Evolutionary conservation across 2,329 filamentous ascomycete species (phyloP).

Genomic region (Daldinia eschscholtzii): DNA sequence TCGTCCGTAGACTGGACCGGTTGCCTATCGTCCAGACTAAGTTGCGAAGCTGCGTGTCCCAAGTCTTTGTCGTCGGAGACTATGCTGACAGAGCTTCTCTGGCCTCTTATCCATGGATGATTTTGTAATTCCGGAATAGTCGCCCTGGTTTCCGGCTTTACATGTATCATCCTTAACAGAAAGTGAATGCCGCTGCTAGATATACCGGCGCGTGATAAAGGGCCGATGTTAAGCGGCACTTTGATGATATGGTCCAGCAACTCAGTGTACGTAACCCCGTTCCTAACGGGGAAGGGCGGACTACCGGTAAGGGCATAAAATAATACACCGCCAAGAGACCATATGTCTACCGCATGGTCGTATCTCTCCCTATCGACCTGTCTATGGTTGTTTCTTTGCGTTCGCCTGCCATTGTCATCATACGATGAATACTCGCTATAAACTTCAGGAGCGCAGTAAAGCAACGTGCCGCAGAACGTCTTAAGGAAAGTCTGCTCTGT

Average conservation of each 20-base stretch:
- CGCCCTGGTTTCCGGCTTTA: constrained; percentile 82
- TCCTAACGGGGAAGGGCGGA: constrained; percentile 84
- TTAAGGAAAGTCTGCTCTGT: constrained; percentile 92
- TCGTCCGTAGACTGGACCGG: constrained; percentile 47
- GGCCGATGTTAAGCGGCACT: constrained; percentile 73
- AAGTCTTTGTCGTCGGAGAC: constrained; percentile 70
- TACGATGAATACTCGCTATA: constrained; percentile 80
- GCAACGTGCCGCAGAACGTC: constrained; percentile 94
- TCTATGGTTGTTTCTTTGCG: constrained; percentile 72
- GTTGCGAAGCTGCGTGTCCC: constrained; percentile 71
- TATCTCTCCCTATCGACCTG: constrained; percentile 73
- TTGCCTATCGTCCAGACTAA: constrained; percentile 69
- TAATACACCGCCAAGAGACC: constrained; percentile 93
- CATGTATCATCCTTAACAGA: constrained; percentile 81
- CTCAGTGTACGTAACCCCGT: constrained; percentile 80
- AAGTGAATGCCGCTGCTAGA: constrained; percentile 80
- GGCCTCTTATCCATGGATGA: constrained; percentile 79
- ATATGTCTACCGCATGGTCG: constrained; percentile 92
- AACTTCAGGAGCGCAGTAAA: constrained; percentile 97
- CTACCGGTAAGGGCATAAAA: constrained; percentile 85
- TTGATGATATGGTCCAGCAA: constrained; percentile 91
- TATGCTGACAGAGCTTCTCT: constrained; percentile 69
- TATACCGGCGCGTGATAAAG: constrained; percentile 70
- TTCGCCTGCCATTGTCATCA: constrained; percentile 76
- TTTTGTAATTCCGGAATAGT: constrained; percentile 76